phyloP scores from a whole-genome alignment of 306 rosid species.

The Cucurbita ficifolia region DNA sequence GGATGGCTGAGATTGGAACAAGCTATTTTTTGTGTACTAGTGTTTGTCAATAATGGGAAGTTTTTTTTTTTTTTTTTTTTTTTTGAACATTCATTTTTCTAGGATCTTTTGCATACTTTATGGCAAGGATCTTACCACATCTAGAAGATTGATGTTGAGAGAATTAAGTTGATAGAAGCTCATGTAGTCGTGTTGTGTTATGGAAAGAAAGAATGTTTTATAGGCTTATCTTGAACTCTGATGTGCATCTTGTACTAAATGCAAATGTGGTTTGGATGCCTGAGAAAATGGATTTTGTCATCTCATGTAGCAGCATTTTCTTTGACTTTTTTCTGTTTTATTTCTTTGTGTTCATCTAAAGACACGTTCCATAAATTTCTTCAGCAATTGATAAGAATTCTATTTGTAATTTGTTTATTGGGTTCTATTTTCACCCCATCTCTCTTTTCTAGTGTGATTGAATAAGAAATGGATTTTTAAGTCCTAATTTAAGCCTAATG shows the following conservation, averaged over 20 bases:
- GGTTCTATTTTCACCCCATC: neutral
- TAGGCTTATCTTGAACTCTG: neutral
- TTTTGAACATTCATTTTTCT: neutral
- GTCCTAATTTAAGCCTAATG: no score
- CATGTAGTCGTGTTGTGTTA: neutral
- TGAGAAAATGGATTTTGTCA: neutral
- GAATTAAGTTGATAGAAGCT: neutral
- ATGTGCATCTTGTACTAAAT: neutral
- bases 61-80: neutral
- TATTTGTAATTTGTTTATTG: neutral
- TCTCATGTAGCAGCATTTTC: neutral
- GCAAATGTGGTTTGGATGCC: neutral
- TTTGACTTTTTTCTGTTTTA: neutral
- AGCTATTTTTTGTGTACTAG: neutral
- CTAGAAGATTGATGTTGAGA: neutral
- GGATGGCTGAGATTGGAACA: neutral
- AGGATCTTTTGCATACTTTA: neutral
- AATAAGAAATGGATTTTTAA: neutral
- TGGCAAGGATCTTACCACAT: neutral
- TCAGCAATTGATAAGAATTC: neutral
- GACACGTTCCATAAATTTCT: neutral
- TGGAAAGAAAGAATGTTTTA: neutral
- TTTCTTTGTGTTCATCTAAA: neutral
- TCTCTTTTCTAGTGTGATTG: neutral
- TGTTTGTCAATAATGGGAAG: neutral